These are phyloP conservation scores for Wallacemonas sp. DNA, from an alignment of 208 protist genomes.

Conservation along the genomic window DNA sequence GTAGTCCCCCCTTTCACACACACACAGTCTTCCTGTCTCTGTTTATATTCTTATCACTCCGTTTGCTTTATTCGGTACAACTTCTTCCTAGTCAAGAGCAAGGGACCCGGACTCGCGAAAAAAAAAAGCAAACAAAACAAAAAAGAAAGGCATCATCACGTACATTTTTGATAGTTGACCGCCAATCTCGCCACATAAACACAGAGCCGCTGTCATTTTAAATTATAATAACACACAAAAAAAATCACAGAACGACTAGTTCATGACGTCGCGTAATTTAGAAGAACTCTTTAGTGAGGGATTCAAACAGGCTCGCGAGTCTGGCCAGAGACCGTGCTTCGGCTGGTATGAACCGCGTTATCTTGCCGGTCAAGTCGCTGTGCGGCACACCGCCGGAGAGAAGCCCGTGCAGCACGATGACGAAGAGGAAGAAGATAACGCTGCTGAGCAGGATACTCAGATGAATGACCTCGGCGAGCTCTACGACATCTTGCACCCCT, in stretches of 20 bases:
- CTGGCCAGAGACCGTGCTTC: constrained; percentile 36
- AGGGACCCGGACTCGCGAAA: not conserved
- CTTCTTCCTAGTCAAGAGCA: not conserved
- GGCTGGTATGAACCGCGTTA: constrained; percentile 64
- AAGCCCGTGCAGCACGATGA: not conserved
- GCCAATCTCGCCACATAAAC: too few species aligned
- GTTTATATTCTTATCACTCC: too few species aligned
- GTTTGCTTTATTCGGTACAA: not conserved
- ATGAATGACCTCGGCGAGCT: too few species aligned
- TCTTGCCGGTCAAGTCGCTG: constrained; percentile 18
- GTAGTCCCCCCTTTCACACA: too few species aligned
- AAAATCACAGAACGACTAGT: not conserved
- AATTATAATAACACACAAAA: not conserved
- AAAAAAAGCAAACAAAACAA: not conserved
- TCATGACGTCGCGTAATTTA: not conserved
- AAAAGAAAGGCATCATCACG: too few species aligned
- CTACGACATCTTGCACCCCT: not conserved
- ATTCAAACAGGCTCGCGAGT: constrained; percentile 21
- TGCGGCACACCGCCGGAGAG: not conserved
- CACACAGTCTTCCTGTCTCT: too few species aligned
- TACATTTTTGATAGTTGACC: too few species aligned
- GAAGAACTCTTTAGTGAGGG: constrained; percentile 19
- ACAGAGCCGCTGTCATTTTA: too few species aligned
- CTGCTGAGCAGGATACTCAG: too few species aligned
- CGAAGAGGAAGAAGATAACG: constrained; percentile 7